Evolutionary conservation across 177 flowering plant genomes (phyloP).

Genomic region (Vitis hybrid): DNA sequence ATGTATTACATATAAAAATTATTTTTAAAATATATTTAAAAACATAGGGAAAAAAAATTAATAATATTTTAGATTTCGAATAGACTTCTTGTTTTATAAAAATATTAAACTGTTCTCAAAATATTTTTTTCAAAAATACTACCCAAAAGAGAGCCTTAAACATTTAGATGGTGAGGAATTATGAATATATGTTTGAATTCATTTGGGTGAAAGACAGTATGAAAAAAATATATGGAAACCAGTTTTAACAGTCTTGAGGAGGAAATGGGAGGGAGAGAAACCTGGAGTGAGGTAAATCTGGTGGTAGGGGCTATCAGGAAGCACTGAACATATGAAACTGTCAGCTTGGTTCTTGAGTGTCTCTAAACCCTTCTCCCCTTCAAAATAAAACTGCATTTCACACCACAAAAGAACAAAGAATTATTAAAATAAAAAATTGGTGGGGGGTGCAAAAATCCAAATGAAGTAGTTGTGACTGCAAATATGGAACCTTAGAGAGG

Average conservation of each 20-base stretch:
- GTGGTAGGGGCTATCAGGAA: constrained; percentile 70
- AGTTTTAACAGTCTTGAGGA: not conserved
- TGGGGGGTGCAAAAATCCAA: too few relatives aligned
- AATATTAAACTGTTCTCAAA: too few relatives aligned
- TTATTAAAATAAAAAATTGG: not conserved
- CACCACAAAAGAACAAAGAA: not conserved
- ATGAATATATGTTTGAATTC: too few relatives aligned
- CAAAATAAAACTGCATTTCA: constrained; percentile 52
- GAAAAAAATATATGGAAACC: not conserved
- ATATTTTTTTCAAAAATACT: too few relatives aligned
- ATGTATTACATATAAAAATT: too few relatives aligned
- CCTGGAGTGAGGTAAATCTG: constrained; percentile 69
- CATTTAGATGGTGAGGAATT: too few relatives aligned
- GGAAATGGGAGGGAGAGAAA: constrained; percentile 17
- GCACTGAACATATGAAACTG: constrained; percentile 63
- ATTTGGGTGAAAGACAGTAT: too few relatives aligned
- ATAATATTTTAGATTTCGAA: too few relatives aligned
- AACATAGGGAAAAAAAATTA: too few relatives aligned
- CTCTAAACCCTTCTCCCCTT: constrained; percentile 47
- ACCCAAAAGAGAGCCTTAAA: too few relatives aligned
- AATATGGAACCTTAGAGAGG: constrained; percentile 47
- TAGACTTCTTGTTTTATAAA: too few relatives aligned
- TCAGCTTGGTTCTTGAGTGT: constrained; percentile 66
- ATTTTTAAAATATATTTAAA: too few relatives aligned
- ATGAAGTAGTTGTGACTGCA: not conserved